phyloP scores from a whole-genome alignment of 2,329 filamentous ascomycete species.

The Eurotiales sp. region DNA sequence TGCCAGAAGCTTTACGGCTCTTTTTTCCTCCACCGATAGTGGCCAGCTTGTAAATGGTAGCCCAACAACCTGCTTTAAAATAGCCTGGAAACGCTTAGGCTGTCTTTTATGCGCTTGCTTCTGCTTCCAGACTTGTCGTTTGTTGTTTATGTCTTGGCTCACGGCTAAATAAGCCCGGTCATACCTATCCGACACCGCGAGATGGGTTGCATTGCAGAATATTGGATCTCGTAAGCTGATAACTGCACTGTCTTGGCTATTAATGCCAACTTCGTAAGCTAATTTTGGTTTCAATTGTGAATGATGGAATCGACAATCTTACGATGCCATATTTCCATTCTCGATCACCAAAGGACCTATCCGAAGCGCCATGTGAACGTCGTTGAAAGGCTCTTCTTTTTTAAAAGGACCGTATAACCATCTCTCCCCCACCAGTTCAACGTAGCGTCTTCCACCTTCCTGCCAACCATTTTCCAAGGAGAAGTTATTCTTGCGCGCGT shows the following conservation, averaged over 20 bases:
- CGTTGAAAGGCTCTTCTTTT: conserved; percentile 33
- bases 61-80: conserved; percentile 42
- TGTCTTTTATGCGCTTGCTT: too few relatives aligned
- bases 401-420: conserved; percentile 24
- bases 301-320: too few relatives aligned
- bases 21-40: conserved; percentile 20
- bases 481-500: background rate
- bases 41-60: conserved; percentile 30
- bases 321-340: conserved; percentile 37
- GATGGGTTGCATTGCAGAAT: too few relatives aligned
- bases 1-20: conserved; percentile 21
- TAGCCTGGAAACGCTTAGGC: conserved; percentile 28
- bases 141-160: too few relatives aligned
- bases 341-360: conserved; percentile 40
- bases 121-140: too few relatives aligned
- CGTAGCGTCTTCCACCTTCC: too few relatives aligned
- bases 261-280: conserved; percentile 14
- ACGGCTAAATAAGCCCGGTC: too few relatives aligned
- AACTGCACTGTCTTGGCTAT: too few relatives aligned
- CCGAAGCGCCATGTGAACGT: conserved; percentile 41
- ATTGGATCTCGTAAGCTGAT: too few relatives aligned
- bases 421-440: too few relatives aligned
- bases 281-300: too few relatives aligned
- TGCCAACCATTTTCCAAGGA: background rate
- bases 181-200: too few relatives aligned